These are phyloP conservation scores for Zygnema circumcarinatum DNA, from an alignment of 139 green algal species.

Conservation along the genomic window DNA sequence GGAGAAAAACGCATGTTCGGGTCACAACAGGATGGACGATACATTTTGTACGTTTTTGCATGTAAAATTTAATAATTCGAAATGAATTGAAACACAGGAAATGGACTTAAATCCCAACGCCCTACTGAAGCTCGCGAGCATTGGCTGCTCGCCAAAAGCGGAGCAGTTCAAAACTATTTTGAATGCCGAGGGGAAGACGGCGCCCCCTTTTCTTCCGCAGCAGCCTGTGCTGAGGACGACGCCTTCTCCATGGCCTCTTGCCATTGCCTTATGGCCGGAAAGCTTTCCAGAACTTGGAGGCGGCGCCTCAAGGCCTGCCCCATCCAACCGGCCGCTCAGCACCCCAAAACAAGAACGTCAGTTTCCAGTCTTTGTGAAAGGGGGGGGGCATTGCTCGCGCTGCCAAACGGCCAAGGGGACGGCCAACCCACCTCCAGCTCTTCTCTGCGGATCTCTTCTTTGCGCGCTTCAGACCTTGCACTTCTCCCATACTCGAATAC, in stretches of 20 bases:
- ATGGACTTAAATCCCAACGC: no score
- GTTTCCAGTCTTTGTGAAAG: background rate
- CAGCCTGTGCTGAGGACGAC: no score
- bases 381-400: background rate
- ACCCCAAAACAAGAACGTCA: background rate
- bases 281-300: background rate
- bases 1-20: no score
- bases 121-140: no score
- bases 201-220: no score
- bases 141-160: no score
- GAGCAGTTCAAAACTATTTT: no score
- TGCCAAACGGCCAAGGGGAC: background rate
- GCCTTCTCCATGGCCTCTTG: background rate
- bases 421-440: background rate
- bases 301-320: background rate
- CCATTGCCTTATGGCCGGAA: background rate
- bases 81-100: no score
- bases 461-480: background rate
- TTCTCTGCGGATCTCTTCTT: background rate
- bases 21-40: no score
- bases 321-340: background rate
- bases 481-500: background rate
- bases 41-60: no score
- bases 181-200: no score
- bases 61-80: no score